Percentiles rank a stretch among this genome's conserved stretches.
Evolutionary conservation across 208 protist species (phyloP).

Genomic region (Leishmania guyanensis): DNA sequence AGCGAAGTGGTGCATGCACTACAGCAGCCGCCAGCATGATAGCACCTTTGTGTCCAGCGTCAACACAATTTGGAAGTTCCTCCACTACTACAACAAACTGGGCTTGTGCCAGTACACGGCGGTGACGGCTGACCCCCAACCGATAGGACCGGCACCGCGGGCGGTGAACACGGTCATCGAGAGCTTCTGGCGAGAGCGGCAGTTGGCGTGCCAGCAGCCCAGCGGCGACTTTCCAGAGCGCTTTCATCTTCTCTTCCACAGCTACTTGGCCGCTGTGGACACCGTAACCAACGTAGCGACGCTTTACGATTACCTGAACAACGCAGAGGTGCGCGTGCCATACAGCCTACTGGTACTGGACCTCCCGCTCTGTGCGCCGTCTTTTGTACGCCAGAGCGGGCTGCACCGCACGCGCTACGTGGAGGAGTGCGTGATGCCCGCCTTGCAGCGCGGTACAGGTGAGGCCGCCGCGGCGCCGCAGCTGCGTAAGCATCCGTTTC

Average conservation of each 20-base stretch:
- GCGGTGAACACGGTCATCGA: slow-evolving; percentile 52
- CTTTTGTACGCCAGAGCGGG: slow-evolving; percentile 71
- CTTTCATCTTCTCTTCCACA: slow-evolving; percentile 49
- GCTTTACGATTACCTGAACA: slow-evolving; percentile 74
- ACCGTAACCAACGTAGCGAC: slow-evolving; percentile 37
- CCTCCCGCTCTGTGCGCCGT: slow-evolving; percentile 68
- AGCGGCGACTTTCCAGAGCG: slow-evolving; percentile 1
- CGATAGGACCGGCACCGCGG: slow-evolving; percentile 57
- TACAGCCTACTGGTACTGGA: slow-evolving; percentile 78
- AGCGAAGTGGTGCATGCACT: slow-evolving; percentile 35
- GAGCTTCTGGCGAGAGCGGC: slow-evolving; percentile 54
- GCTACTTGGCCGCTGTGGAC: slow-evolving; percentile 62
- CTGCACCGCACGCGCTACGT: slow-evolving; percentile 43
- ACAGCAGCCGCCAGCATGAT: slow-evolving; percentile 68
- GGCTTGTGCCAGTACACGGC: slow-evolving; percentile 48
- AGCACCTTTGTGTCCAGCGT: slow-evolving; percentile 78
- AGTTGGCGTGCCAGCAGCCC: slow-evolving; percentile 20
- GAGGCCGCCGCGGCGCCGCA: background rate
- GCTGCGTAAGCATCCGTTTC: slow-evolving; percentile 4
- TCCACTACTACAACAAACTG: slow-evolving; percentile 77
- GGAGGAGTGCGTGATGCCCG: slow-evolving; percentile 34
- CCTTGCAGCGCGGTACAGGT: slow-evolving; percentile 7
- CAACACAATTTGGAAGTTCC: slow-evolving; percentile 82
- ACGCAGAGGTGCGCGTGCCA: slow-evolving; percentile 47
- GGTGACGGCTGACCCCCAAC: slow-evolving; percentile 65